Evolutionary conservation across 352 stramenopile species (phyloP).

Genomic region (Phytopythium delawarense): DNA sequence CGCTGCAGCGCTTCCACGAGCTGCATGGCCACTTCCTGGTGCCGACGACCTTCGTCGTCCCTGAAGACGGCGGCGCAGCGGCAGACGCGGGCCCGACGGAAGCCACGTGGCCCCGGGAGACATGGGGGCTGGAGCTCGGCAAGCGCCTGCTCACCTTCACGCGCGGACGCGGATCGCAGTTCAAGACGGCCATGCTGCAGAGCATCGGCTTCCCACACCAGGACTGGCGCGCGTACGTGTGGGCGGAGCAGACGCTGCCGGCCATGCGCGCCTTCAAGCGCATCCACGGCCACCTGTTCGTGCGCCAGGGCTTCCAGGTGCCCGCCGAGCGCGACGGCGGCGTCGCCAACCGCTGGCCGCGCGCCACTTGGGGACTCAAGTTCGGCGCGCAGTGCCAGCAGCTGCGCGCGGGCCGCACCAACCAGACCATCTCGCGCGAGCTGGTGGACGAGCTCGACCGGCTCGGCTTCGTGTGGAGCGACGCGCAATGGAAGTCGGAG

Average conservation of each 20-base stretch:
- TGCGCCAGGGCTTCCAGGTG: slow-evolving; percentile 88
- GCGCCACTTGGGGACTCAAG: slow-evolving; percentile 84
- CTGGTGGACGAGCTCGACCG: slow-evolving; percentile 35
- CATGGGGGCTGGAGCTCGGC: slow-evolving; percentile 47
- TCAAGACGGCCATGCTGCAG: slow-evolving; percentile 53
- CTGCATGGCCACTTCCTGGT: slow-evolving; percentile 71
- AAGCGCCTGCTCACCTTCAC: slow-evolving; percentile 51
- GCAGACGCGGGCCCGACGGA: background rate
- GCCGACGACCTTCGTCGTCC: slow-evolving; percentile 52
- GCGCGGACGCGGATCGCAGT: slow-evolving; percentile 47
- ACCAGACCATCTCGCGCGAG: slow-evolving; percentile 21
- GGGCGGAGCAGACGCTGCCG: slow-evolving; percentile 61
- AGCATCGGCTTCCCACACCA: slow-evolving; percentile 63
- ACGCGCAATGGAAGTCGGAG: slow-evolving; percentile 66
- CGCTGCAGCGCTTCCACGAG: slow-evolving; percentile 45
- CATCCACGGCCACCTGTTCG: slow-evolving; percentile 89
- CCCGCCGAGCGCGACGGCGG: slow-evolving; percentile 37
- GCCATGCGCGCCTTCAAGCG: slow-evolving; percentile 80
- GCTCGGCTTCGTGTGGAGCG: slow-evolving; percentile 71
- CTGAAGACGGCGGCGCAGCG: slow-evolving; percentile 5
- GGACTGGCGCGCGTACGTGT: slow-evolving; percentile 71
- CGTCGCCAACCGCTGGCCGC: slow-evolving; percentile 58
- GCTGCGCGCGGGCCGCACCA: slow-evolving; percentile 53
- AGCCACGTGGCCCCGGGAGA: slow-evolving; percentile 40
- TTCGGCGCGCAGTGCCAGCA: slow-evolving; percentile 90